phyloP scores from a whole-genome alignment of 2,329 filamentous ascomycete genomes.

The Fusarium sp. region DNA sequence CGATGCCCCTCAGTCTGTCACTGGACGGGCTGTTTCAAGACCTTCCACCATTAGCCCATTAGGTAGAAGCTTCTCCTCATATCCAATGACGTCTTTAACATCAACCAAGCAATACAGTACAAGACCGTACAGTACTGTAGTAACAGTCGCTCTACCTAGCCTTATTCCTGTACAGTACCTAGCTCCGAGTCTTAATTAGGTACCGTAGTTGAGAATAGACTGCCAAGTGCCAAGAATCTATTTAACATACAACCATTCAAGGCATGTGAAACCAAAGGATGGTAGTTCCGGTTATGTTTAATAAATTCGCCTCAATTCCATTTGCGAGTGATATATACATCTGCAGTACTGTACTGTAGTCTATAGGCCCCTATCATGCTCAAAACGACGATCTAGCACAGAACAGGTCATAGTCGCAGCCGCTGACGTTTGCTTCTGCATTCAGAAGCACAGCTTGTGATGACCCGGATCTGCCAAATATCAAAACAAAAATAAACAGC shows the following conservation, averaged over 20 bases:
- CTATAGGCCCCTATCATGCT: not conserved
- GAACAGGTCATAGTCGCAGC: slow-evolving; percentile 15
- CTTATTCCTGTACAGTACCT: not conserved
- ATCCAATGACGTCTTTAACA: slow-evolving; percentile 28
- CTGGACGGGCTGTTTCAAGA: not conserved
- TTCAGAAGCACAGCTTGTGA: slow-evolving; percentile 8
- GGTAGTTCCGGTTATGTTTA: not conserved
- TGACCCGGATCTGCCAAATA: not conserved
- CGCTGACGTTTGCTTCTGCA: slow-evolving; percentile 30
- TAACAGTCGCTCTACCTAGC: not conserved
- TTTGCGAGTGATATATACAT: not conserved
- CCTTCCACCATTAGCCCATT: not conserved
- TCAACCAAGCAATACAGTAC: slow-evolving; percentile 2
- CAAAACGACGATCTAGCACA: slow-evolving; percentile 17
- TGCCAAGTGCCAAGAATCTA: not conserved
- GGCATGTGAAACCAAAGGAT: not conserved
- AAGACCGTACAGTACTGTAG: not conserved
- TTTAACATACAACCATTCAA: not conserved
- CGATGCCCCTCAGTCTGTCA: not conserved
- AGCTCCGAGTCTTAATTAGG: not conserved
- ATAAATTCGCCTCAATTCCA: not conserved
- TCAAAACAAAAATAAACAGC: not conserved
- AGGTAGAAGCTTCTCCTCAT: slow-evolving; percentile 15
- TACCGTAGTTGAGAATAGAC: not conserved
- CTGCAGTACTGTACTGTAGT: no score